phyloP scores from a whole-genome alignment of 2,329 filamentous ascomycete genomes.

The Mycosphaerella sp. region DNA sequence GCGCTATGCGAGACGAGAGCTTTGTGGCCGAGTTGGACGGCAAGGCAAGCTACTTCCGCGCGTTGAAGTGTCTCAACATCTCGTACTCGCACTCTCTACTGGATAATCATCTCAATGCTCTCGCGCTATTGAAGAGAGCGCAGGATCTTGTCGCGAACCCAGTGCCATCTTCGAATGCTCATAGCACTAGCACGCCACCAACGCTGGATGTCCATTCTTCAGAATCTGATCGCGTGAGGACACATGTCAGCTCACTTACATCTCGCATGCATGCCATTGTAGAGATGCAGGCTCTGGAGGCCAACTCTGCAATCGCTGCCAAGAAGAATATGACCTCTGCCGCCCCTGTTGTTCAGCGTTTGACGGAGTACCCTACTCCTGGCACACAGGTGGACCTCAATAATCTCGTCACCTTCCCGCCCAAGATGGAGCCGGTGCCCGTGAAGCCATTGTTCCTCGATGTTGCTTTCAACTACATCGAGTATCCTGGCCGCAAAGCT shows the following conservation, averaged over 20 bases:
- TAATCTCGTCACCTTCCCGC: constrained; percentile 82
- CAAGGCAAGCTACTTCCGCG: constrained; percentile 76
- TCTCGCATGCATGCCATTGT: constrained; percentile 80
- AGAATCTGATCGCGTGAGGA: constrained; percentile 54
- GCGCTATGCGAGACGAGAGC: constrained; percentile 73
- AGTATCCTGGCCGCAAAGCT: constrained; percentile 63
- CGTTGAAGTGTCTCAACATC: constrained; percentile 81
- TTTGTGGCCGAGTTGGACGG: constrained; percentile 73
- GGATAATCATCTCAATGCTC: constrained; percentile 65
- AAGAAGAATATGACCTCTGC: constrained; percentile 40
- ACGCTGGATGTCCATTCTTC: constrained; percentile 60
- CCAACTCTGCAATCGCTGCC: constrained; percentile 44
- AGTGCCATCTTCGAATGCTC: constrained; percentile 1
- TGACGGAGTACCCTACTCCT: constrained; percentile 66
- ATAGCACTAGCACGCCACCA: constrained; percentile 44
- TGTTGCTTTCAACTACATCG: constrained; percentile 95
- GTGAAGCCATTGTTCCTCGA: constrained; percentile 96
- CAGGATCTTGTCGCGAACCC: constrained; percentile 51
- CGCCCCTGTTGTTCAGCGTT: constrained; percentile 63
- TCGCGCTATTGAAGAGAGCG: constrained; percentile 76
- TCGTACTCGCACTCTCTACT: constrained; percentile 75
- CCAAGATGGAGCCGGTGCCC: constrained; percentile 72
- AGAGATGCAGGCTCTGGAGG: constrained; percentile 62
- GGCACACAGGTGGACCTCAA: constrained; percentile 58
- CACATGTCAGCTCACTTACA: constrained; percentile 62